Evolutionary conservation across 257 asterid genomes (phyloP).

Genomic region (Solanum gracilifrons): DNA sequence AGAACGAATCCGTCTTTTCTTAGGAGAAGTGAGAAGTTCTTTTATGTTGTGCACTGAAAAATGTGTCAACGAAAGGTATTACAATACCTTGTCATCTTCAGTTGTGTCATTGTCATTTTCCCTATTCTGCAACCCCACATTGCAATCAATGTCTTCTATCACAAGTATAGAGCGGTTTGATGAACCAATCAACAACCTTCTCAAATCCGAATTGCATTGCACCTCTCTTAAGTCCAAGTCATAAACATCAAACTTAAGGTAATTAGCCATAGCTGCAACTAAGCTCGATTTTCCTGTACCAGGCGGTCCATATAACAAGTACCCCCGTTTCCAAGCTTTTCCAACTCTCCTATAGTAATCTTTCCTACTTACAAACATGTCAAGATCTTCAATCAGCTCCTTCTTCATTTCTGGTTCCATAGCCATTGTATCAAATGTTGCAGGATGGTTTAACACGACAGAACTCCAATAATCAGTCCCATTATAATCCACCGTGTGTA

Average conservation of each 20-base stretch:
- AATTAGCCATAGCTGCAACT: slow-evolving; percentile 83
- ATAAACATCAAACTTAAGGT: slow-evolving; percentile 66
- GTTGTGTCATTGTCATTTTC: slow-evolving; percentile 16
- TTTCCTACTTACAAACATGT: slow-evolving; percentile 44
- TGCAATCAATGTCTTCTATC: slow-evolving; percentile 78
- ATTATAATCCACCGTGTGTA: slow-evolving; percentile 57
- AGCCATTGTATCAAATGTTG: slow-evolving; percentile 51
- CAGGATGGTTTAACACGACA: slow-evolving; percentile 62
- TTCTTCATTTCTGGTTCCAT: slow-evolving; percentile 38
- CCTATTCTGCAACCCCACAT: slow-evolving; percentile 44
- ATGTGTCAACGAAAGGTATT: no score
- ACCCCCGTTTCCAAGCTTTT: slow-evolving; percentile 79
- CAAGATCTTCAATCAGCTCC: slow-evolving; percentile 49
- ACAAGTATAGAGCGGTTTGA: slow-evolving; percentile 59
- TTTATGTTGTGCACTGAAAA: no score
- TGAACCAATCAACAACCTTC: slow-evolving; percentile 64
- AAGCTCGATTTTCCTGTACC: slow-evolving; percentile 76
- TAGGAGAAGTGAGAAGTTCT: no score
- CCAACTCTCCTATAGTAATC: slow-evolving; percentile 68
- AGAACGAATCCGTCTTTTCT: no score
- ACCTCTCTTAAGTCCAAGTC: slow-evolving; percentile 70
- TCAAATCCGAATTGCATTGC: slow-evolving; percentile 73
- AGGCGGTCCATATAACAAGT: slow-evolving; percentile 70
- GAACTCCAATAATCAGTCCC: slow-evolving; percentile 68
- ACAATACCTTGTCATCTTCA: slow-evolving; percentile 57